Evolutionary conservation across 2,329 filamentous ascomycete genomes (phyloP).

Genomic region (Fusarium illudens): DNA sequence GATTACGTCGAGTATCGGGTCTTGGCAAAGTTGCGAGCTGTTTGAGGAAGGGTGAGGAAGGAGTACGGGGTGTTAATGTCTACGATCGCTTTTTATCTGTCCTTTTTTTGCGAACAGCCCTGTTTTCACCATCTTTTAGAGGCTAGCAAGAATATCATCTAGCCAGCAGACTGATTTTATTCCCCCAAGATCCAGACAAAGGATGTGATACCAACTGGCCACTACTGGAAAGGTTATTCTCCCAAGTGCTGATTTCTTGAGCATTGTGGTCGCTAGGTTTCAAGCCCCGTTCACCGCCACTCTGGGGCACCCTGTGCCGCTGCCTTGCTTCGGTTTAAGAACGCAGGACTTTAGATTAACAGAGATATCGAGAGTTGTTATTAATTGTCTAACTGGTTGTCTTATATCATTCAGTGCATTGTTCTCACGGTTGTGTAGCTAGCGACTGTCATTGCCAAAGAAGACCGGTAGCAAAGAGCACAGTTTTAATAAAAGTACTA

Average conservation of each 20-base stretch:
- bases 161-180: neutral
- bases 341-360: no score
- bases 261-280: neutral
- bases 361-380: no score
- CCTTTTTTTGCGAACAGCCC: neutral
- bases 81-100: neutral
- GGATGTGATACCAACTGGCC: neutral
- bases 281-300: neutral
- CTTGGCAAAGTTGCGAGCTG: neutral
- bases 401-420: no score
- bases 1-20: constrained; percentile 2
- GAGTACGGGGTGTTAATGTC: neutral
- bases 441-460: no score
- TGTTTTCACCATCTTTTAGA: neutral
- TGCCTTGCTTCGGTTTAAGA: no score
- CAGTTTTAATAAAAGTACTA: no score
- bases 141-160: neutral
- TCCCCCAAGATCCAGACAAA: neutral
- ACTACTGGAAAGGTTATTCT: neutral
- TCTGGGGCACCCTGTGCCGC: neutral
- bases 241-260: neutral
- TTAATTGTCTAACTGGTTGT: no score
- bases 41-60: neutral
- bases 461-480: no score
- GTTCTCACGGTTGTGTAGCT: no score